Conservation (phyloP, 257 asterid species). For the Verbena officinalis region DNA sequence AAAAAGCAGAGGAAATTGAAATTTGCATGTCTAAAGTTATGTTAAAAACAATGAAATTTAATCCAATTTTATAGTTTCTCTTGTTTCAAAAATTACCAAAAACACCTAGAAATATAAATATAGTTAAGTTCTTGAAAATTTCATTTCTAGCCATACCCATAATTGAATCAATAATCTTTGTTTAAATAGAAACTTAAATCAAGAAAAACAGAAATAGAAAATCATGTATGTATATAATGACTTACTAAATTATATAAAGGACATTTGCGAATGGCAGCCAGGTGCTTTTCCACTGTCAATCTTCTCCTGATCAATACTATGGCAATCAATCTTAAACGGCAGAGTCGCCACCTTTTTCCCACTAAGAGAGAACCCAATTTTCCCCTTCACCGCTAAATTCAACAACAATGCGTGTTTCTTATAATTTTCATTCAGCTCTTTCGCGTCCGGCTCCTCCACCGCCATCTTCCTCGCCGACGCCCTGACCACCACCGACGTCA, state of each 20-base stretch:
- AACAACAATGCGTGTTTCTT: slow-evolving; percentile 33
- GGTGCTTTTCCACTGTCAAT: slow-evolving; percentile 43
- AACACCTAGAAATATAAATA: no score
- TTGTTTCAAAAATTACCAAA: no score
- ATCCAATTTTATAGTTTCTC: no score
- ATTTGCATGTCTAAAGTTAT: no score
- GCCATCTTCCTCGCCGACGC: slow-evolving; percentile 6
- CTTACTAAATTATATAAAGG: slow-evolving; percentile 20
- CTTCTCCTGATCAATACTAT: slow-evolving; percentile 36
- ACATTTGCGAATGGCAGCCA: slow-evolving; percentile 23
- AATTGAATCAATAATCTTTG: no score
- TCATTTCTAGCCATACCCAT: no score
- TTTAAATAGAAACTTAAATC: no score
- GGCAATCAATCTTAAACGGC: slow-evolving; percentile 38
- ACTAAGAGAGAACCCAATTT: slow-evolving; percentile 27
- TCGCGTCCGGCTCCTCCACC: slow-evolving; percentile 39
- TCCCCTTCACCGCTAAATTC: slow-evolving; percentile 36
- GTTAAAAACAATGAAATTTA: no score
- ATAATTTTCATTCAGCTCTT: slow-evolving; percentile 27
- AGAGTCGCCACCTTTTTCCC: slow-evolving; percentile 33
- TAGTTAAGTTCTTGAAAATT: no score
- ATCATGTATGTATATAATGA: no score
- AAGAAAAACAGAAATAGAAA: no score
- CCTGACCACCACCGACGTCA: slow-evolving; percentile 24
- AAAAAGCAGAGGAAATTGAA: no score